Conservation (phyloP, 2,329 filamentous ascomycete genomes). For the Sporothrix brunneoviolacea region DNA sequence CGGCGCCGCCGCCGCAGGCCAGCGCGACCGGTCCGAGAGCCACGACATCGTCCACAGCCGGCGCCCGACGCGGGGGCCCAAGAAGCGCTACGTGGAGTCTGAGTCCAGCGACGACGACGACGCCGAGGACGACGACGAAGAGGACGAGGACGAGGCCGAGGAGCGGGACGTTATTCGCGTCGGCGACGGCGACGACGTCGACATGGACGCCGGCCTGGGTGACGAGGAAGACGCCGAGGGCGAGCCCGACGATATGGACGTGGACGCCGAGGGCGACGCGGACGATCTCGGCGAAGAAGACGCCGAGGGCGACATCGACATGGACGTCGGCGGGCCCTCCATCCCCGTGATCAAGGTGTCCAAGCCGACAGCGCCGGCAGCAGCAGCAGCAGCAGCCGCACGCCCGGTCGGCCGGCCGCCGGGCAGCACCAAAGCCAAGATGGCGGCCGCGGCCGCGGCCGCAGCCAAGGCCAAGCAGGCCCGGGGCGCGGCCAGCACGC, state of each 20-base stretch:
- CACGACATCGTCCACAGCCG: constrained; percentile 45
- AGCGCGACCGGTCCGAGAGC: constrained; percentile 34
- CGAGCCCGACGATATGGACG: constrained; percentile 35
- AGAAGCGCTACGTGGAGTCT: constrained; percentile 56
- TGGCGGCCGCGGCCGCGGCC: constrained; percentile 25
- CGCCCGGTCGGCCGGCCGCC: background rate
- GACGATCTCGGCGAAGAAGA: constrained; percentile 31
- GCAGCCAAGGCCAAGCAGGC: constrained; percentile 25
- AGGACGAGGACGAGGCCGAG: constrained; percentile 17
- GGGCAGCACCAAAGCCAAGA: constrained; percentile 6
- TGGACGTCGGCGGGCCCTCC: constrained; percentile 34
- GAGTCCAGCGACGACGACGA: constrained; percentile 28
- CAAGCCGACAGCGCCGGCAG: constrained; percentile 32
- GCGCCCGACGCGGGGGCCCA: constrained; percentile 44
- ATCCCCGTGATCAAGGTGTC: constrained; percentile 43
- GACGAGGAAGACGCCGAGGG: constrained; percentile 36
- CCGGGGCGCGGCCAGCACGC: constrained; percentile 16
- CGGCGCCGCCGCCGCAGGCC: constrained; percentile 15
- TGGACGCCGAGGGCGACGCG: constrained; percentile 38
- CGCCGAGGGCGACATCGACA: constrained; percentile 45
- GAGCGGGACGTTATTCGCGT: constrained; percentile 24
- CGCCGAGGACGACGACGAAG: constrained; percentile 6
- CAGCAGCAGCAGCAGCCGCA: too few species aligned
- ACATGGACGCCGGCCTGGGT: constrained; percentile 35
- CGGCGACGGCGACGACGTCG: constrained; percentile 22